phyloP scores from a whole-genome alignment of 148 eudicot genomes.

The Amaranthus palmeri region DNA sequence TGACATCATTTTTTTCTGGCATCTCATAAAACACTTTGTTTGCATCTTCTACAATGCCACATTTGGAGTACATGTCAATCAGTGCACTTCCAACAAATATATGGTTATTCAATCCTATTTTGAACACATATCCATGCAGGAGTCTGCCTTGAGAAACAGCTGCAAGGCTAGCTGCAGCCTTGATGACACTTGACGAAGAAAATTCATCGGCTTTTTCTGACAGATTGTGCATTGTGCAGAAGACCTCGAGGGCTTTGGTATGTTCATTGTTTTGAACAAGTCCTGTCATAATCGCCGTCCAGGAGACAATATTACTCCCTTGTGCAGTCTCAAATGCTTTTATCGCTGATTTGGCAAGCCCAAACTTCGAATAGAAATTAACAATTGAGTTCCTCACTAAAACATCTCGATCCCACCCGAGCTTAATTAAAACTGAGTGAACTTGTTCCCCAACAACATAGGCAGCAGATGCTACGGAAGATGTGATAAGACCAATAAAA shows the following conservation, averaged over 20 bases:
- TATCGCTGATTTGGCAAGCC: slow-evolving; percentile 28
- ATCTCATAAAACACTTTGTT: slow-evolving; percentile 28
- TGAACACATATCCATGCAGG: slow-evolving; percentile 39
- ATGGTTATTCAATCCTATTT: slow-evolving; percentile 29
- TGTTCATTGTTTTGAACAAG: slow-evolving; percentile 33
- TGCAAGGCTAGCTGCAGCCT: slow-evolving; percentile 31
- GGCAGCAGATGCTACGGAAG: slow-evolving; percentile 26
- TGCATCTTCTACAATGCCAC: slow-evolving; percentile 48
- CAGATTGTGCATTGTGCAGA: slow-evolving; percentile 35
- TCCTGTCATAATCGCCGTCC: slow-evolving; percentile 40
- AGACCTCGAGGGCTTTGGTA: slow-evolving; percentile 30
- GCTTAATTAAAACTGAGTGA: slow-evolving; percentile 31
- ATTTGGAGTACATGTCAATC: slow-evolving; percentile 49
- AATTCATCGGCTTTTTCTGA: slow-evolving; percentile 31
- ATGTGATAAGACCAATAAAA: slow-evolving; percentile 29
- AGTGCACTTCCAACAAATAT: slow-evolving; percentile 42
- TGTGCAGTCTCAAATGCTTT: slow-evolving; percentile 31
- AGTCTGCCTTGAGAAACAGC: slow-evolving; percentile 28
- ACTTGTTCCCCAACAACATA: slow-evolving; percentile 31
- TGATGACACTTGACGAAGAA: slow-evolving; percentile 37
- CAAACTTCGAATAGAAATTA: slow-evolving; percentile 40
- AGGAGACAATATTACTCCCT: slow-evolving; percentile 36
- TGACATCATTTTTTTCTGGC: slow-evolving; percentile 38
- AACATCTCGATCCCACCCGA: slow-evolving; percentile 28
- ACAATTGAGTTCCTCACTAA: slow-evolving; percentile 36